Base-by-base conservation (phyloP, 257 asterid species). In the Leonotis leonurus region DNA sequence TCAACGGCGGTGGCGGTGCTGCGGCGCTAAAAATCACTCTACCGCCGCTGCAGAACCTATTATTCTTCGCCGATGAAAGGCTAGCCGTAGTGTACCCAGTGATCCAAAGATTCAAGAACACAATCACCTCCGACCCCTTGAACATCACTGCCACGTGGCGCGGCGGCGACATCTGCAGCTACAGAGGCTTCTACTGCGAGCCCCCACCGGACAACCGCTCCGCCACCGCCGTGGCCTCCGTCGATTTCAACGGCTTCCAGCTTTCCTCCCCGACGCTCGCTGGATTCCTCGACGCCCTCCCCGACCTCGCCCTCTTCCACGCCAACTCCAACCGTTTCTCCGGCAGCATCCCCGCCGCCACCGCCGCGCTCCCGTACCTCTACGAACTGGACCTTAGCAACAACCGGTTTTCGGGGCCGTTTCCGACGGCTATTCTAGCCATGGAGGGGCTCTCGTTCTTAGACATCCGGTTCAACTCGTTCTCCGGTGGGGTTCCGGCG, bases 311-410 rank as follows among this genome's bases (percentile, higher is more conserved):
- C 18, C 73, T 90, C 11, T 90, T 90, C 73, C 97, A 90, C 65
- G 93, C 96, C 11, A 87, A 85, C 55, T 87, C 96, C 65, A 90
- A 85, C 80, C 45, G 48, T 25, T 87, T 90, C 57, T 60, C 79
- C 4, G 96, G 97, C n/a, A 11, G 24, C 8, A 37, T 87, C 44
- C 77, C 93, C 0, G 64, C 83, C 1, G 59, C 44, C 46, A 69
- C 80, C 26, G 66, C 83, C 25, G 45, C 67, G 2, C 87, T 87
- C 21, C 85, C 75, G 0, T 87, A 74, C 26, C 63, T 90, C 1
- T 90, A 85, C 70, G 97, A 90, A 68, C 75, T 90, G 14, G 96
- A 87, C 41, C 30, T 90, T 25, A 90, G 97, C 68, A 87, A 87
- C 82, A 90, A 87, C 75, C 69, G 10, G 0, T 78, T 90, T 60